Evolutionary conservation across 129 eudicot genomes (phyloP), one percentile per base, ranked within the genome.

Genomic region (Mikania micrantha): DNA sequence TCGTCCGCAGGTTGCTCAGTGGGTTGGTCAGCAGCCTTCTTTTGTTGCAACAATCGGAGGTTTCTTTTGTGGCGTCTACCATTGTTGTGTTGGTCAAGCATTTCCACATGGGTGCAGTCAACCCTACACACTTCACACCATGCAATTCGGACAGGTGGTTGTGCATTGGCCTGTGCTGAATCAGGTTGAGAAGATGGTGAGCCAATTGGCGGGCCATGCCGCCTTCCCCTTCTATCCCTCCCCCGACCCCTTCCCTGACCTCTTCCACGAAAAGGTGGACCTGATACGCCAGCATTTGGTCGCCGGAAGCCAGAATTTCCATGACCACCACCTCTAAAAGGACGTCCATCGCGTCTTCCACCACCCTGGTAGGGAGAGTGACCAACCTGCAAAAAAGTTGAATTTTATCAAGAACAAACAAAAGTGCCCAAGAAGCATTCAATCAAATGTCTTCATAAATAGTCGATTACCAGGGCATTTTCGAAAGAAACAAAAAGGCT

Each of bases 121-220:
- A 84, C 83, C 64, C 60, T 53, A 61, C 89, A 84, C 56, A 84
- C 28, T 66, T 84, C 89, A 74, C 89, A 84, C 85, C 83, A 62
- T 38, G 75, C 78, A 9, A 66, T 60, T 45, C 58, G 77, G 28
- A 9, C 35, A 67, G 72, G 69, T 53, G 36, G 76, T 48, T 60
- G 78, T 1, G 31, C 38, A 48, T 45, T 67, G 27, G 45, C 76
- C 66, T 70, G 42, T 54, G 66, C 28, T 53, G 86, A 66, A 64
- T 76, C 71, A 7, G 66, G 71, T 53, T 34, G 60, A 71, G 87
- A 39, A 67, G 81, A 81, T 28, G 79, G 21, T 57, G 80, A 65
- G 49, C 22, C 69, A n/a, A 19, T 40, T 65, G 53, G 68, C 13
- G n/a, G 71, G 42, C 34, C 60, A 36, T 36, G 79, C 36, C 77